phyloP scores from a whole-genome alignment of 1,284 basidiomycete species.

The Anthracocystis walkeri region DNA sequence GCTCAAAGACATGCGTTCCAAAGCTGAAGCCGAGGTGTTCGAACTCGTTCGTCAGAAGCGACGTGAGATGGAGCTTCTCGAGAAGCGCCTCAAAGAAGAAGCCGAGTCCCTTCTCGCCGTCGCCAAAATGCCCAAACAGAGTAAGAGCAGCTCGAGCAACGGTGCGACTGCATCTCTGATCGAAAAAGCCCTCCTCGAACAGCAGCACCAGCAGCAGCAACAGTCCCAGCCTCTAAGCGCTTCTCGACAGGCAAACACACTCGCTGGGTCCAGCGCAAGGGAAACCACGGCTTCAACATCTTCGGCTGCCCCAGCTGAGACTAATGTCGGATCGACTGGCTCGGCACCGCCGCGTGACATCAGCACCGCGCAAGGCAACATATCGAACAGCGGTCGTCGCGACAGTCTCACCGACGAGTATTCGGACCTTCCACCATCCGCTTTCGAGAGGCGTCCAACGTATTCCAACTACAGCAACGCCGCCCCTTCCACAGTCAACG shows the following conservation, averaged over 20 bases:
- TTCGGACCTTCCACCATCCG: constrained; percentile 49
- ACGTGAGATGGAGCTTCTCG: constrained; percentile 52
- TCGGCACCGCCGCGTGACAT: constrained; percentile 10
- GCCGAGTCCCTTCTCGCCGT: constrained; percentile 47
- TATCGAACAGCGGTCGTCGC: constrained; percentile 17
- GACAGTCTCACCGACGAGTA: constrained; percentile 36
- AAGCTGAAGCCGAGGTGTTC: constrained; percentile 54
- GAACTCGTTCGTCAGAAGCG: constrained; percentile 53
- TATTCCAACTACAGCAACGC: constrained; percentile 14
- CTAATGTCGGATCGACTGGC: neutral
- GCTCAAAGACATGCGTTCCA: constrained; percentile 48
- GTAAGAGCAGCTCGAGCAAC: constrained; percentile 14
- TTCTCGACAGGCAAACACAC: constrained; percentile 10
- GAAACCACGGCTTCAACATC: neutral
- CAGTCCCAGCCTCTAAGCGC: neutral
- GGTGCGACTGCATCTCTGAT: constrained; percentile 28
- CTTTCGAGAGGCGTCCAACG: constrained; percentile 47
- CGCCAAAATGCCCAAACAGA: constrained; percentile 24
- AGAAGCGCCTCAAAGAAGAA: constrained; percentile 46
- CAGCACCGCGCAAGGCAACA: constrained; percentile 6
- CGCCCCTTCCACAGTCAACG: constrained; percentile 15
- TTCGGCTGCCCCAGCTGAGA: neutral
- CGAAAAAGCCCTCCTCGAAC: constrained; percentile 25
- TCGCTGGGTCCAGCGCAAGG: neutral
- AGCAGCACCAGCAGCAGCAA: constrained; percentile 31